Base-by-base conservation (phyloP, 148 eudicot genomes). In the Pouteria glomerata region DNA sequence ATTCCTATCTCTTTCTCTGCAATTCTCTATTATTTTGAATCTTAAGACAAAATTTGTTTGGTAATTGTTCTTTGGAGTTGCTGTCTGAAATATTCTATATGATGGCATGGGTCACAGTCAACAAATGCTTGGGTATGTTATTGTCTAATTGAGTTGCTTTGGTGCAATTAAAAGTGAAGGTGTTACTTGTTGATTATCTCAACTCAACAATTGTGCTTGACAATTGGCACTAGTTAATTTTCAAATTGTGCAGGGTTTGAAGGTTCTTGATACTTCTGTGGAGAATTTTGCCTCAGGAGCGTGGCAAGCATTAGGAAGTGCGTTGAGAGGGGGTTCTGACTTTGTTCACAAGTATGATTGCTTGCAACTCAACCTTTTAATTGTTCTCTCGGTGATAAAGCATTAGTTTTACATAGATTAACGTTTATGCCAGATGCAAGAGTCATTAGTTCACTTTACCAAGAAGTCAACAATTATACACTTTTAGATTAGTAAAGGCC, bases 241-340 rank as follows among this genome's bases (percentile, higher is more conserved):
- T n/a, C n/a, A n/a, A n/a, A n/a, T n/a, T n/a, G n/a, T n/a, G 75
- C 89, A 95, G 98, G 96, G 98, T 68, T 74, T 95, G 81, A 94
- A 91, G 80, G 96, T 74, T 65, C 44, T 95, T 64, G 97, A 95
- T 74, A 77, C 57, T 64, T 91, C 93, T 10, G 93, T 95, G 59
- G 98, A 91, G 78, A 89, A 83, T 71, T 78, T 95, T 73, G 93
- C 98, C 48, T 87, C 96, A 57, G 98, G 98, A 77, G 97, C 98
- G 61, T 95, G 98, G 98, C 87, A 95, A 71, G 98, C 98, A 68
- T 72, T 95, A 33, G 98, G 98, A 79, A 91, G 76, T 88, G 98
- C 97, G 71, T 85, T 69, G 72, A 91, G 77, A 85, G 98, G 91
- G 73, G 86, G 98, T 75, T 89, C 97, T 16, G 74, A 68, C 61